Evolutionary conservation across 140 eudicot genomes (phyloP).

Genomic region (Flaveria floridana): DNA sequence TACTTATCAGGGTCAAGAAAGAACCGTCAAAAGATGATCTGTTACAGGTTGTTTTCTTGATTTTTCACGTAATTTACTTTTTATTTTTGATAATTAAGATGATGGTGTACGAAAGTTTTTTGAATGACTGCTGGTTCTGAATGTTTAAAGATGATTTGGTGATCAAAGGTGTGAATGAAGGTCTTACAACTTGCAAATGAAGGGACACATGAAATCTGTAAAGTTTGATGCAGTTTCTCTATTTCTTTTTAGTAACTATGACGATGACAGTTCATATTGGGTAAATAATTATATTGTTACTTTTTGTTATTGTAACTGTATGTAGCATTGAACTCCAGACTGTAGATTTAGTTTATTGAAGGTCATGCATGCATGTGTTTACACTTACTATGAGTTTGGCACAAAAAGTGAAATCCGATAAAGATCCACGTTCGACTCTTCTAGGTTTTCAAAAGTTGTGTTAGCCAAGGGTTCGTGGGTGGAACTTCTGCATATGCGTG

Average conservation of each 20-base stretch:
- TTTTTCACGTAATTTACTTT: neutral
- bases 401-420: too few relatives aligned
- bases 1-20: slow-evolving; percentile 12
- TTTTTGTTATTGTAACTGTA: neutral
- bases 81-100: slow-evolving; percentile 9
- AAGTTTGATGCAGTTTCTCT: slow-evolving; percentile 9
- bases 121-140: slow-evolving; percentile 9
- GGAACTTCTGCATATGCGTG: too few relatives aligned
- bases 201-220: neutral
- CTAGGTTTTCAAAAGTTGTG: too few relatives aligned
- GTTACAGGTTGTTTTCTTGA: slow-evolving; percentile 7
- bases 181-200: slow-evolving; percentile 15
- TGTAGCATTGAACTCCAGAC: neutral
- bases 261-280: neutral
- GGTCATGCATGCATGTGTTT: neutral
- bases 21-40: slow-evolving; percentile 26
- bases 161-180: slow-evolving; percentile 7
- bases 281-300: neutral
- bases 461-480: too few relatives aligned
- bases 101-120: slow-evolving; percentile 6
- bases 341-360: neutral
- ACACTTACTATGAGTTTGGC: too few relatives aligned
- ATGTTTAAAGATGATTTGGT: neutral
- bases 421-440: too few relatives aligned
- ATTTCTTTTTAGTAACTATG: slow-evolving; percentile 1